A percentile compares a stretch with the other conserved stretches of the same genome.
Evolutionary conservation across 805 yeast genomes (phyloP).

Genomic region (Candida suzukii): DNA sequence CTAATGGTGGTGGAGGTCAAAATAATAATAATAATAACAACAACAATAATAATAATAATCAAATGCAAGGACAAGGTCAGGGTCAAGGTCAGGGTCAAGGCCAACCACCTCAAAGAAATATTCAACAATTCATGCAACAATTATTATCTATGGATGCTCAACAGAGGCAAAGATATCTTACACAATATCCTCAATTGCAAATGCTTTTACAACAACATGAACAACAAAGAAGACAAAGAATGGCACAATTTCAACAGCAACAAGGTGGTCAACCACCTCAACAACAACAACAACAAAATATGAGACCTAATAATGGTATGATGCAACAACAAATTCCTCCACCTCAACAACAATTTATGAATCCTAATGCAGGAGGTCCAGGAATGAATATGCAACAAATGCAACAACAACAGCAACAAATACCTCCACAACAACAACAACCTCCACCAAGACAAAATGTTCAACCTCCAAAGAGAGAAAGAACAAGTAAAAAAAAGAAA

Average conservation of each 20-base stretch:
- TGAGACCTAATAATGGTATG: no score
- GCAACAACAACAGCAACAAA: neutral
- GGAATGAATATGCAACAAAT: neutral
- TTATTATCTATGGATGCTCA: conserved; percentile 29
- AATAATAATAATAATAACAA: no score
- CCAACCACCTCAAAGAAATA: conserved; percentile 8
- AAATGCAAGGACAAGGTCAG: no score
- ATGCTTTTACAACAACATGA: conserved; percentile 26
- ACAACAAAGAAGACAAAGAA: conserved; percentile 22
- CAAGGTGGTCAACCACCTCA: conserved; percentile 4
- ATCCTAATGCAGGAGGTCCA: neutral
- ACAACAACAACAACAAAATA: neutral
- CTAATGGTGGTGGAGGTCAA: neutral
- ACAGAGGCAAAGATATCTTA: conserved; percentile 23
- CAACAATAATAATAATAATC: no score
- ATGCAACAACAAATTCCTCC: neutral
- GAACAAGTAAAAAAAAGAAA: neutral
- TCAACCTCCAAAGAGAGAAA: neutral
- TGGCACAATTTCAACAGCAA: conserved; percentile 7
- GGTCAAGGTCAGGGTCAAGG: neutral
- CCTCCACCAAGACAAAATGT: neutral
- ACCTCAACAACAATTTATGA: neutral
- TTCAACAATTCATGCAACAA: conserved; percentile 24
- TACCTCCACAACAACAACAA: neutral
- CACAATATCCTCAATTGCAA: conserved; percentile 27